Conservation (phyloP, 2,329 filamentous ascomycete species). For the Epichloe bromicola region DNA sequence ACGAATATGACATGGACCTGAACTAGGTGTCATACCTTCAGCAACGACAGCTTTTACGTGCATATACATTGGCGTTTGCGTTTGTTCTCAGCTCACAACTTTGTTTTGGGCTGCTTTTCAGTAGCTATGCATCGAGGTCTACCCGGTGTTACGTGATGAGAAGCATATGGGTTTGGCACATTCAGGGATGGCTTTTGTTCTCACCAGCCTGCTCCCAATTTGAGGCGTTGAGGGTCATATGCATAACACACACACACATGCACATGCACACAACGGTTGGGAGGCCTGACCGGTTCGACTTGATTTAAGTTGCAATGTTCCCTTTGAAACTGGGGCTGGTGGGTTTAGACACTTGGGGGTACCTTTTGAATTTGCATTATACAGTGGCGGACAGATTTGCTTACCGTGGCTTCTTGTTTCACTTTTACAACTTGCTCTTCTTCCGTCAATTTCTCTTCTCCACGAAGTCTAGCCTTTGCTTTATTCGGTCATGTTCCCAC, state of each 20-base stretch:
- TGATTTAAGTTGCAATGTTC: not conserved
- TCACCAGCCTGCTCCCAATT: not conserved
- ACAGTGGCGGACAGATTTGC: constrained; percentile 6
- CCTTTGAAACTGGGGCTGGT: not conserved
- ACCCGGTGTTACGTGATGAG: not conserved
- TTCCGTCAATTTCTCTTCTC: not conserved
- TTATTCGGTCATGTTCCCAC: not conserved
- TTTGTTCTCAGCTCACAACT: not conserved
- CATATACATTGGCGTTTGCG: constrained; percentile 10
- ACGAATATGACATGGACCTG: constrained; percentile 80
- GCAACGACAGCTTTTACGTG: constrained; percentile 7
- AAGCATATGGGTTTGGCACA: not conserved
- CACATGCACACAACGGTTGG: not conserved
- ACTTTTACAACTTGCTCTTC: not conserved
- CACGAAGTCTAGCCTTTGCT: not conserved
- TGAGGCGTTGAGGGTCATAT: constrained; percentile 6
- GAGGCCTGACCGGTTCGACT: not conserved
- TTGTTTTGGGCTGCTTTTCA: not conserved
- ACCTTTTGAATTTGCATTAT: constrained; percentile 1
- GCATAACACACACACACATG: constrained; percentile 3
- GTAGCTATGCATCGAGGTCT: constrained; percentile 1
- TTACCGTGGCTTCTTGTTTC: not conserved
- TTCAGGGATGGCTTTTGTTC: not conserved
- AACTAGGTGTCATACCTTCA: constrained; percentile 18
- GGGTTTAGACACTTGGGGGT: not conserved